These are phyloP conservation scores for Nemania serpens DNA, from an alignment of 2,329 filamentous ascomycete genomes.

Conservation along the genomic window DNA sequence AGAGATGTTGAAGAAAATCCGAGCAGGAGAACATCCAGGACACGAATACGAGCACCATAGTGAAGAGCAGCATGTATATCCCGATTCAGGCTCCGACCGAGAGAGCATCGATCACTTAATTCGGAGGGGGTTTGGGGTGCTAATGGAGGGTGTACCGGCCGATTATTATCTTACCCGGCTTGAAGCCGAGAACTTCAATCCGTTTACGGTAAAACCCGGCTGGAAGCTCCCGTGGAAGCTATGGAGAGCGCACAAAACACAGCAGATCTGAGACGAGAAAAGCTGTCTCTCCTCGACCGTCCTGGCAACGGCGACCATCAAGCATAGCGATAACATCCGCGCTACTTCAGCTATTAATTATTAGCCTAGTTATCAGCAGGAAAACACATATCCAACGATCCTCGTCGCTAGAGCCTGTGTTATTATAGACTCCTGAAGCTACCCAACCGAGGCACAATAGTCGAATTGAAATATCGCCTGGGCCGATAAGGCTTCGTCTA, in stretches of 20 bases:
- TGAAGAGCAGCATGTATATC: constrained; percentile 69
- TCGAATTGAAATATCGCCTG: too few species aligned
- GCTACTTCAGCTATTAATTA: neutral
- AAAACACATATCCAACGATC: neutral
- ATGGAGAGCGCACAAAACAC: constrained; percentile 57
- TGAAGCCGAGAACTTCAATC: constrained; percentile 82
- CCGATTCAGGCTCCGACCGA: constrained; percentile 40
- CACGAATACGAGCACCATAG: constrained; percentile 89
- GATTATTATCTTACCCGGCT: constrained; percentile 78
- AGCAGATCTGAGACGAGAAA: constrained; percentile 47
- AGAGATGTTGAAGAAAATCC: constrained; percentile 85
- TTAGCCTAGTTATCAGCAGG: neutral
- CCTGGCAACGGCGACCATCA: neutral
- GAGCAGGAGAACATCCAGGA: constrained; percentile 72
- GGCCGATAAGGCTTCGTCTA: too few species aligned
- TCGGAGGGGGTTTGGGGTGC: constrained; percentile 73
- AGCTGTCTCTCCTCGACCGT: neutral
- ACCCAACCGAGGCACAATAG: neutral
- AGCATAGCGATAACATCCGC: neutral
- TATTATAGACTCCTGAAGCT: neutral
- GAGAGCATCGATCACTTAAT: constrained; percentile 49
- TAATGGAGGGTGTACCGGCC: constrained; percentile 80
- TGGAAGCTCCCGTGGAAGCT: constrained; percentile 88
- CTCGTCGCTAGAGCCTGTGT: neutral
- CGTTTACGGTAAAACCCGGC: constrained; percentile 67